These are phyloP conservation scores for Tricladium varicosporioides DNA, from an alignment of 2,329 filamentous ascomycete species.

Conservation along the genomic window DNA sequence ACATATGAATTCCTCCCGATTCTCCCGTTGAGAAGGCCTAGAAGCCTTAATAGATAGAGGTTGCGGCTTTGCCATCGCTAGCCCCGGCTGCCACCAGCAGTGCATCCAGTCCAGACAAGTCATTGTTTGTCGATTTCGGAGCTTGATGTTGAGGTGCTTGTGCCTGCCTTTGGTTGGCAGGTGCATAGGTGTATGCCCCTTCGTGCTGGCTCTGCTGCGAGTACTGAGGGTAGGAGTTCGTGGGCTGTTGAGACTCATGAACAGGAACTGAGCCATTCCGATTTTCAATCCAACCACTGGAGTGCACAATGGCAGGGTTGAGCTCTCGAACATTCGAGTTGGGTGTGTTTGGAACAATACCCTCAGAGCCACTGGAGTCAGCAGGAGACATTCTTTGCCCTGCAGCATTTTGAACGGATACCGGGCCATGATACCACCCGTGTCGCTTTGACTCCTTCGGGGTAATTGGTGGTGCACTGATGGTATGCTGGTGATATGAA, in stretches of 20 bases:
- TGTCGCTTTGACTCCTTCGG: constrained; percentile 63
- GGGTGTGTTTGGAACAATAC: constrained; percentile 50
- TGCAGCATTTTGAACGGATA: constrained; percentile 30
- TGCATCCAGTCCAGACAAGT: constrained; percentile 58
- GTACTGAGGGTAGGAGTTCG: constrained; percentile 32
- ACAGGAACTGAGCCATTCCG: constrained; percentile 27
- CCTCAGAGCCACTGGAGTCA: constrained; percentile 54
- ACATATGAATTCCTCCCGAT: constrained; percentile 10
- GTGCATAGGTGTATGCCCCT: constrained; percentile 26
- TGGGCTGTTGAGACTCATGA: constrained; percentile 19
- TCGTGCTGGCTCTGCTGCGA: constrained; percentile 17
- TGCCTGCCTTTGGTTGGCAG: constrained; percentile 31
- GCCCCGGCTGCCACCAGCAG: constrained; percentile 62
- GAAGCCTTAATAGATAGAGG: constrained; percentile 28
- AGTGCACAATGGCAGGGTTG: constrained; percentile 50
- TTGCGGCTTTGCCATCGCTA: constrained; percentile 46
- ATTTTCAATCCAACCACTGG: constrained; percentile 48
- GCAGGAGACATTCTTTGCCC: constrained; percentile 51
- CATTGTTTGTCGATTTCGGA: constrained; percentile 36
- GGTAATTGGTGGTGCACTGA: constrained; percentile 56
- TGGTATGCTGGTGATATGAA: constrained; percentile 35
- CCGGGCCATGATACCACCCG: constrained; percentile 67
- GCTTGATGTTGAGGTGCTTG: constrained; percentile 34
- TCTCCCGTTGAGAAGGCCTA: neutral
- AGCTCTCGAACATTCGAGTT: constrained; percentile 45